Base-by-base conservation (phyloP, 495 filamentous ascomycete species). In the Penicillium taxi region DNA sequence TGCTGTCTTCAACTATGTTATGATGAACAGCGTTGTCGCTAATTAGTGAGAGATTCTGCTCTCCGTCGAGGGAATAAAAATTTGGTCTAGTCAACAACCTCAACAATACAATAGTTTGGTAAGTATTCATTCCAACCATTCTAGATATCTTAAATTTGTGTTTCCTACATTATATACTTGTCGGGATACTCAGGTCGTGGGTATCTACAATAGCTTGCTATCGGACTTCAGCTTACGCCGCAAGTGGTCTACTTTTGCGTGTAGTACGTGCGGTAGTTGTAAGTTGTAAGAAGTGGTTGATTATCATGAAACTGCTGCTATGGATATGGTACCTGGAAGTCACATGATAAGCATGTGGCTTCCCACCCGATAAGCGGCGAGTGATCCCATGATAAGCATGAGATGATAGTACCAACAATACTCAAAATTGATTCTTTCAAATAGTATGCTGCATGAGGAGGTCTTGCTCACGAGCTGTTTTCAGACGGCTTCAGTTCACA, bases 31-130 rank as follows among this genome's bases (percentile, higher is more conserved):
- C 20, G 25, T 35, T 9, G 32, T 35, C 20, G 25, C 32, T 7
- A 35, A 35, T n/a, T 22, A 35, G 13, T 22, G 32, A 13, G 32
- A 35, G 22, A 35, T 35, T 18, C 32, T 35, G 1, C 21, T 35
- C 9, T 35, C 32, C 1, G 22, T 35, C 6, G 32, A 35, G 14
- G 32, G 32, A 7, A 35, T 22, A 19, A 35, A 35, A 19, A 35
- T 35, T n/a, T 35, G 32, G 32, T 35, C 32, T 11, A 22, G 32
- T 16, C 32, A 35, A 35, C 32, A 35, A 21, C n/a, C 21, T 13
- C 32, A 35, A 13, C 32, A 35, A 15, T 35, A 35, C 21, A 35
- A 35, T 14, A 35, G 20, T 14, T 35, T 35, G 32, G 32, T 35
- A 35, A 15, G 32, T 32, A 11, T 11, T 24, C 22, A 24, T 24